phyloP scores from a whole-genome alignment of 305 asterid genomes.

The Vinca major region DNA sequence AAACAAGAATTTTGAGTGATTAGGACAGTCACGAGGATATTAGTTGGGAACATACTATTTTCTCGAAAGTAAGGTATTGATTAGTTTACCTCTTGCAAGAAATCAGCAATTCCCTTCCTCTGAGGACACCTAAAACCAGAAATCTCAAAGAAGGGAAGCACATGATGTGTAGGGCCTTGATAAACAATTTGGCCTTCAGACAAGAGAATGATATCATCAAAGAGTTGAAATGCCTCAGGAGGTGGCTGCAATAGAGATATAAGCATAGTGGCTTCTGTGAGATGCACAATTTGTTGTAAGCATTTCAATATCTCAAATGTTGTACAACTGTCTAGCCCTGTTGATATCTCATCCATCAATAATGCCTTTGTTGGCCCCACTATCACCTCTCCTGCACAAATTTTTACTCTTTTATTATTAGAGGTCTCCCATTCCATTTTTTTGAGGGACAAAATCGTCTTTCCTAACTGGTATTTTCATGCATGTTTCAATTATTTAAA shows the following conservation, averaged over 20 bases:
- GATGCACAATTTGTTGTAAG: slow-evolving; percentile 41
- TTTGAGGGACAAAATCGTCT: too few species aligned
- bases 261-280: slow-evolving; percentile 43
- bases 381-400: slow-evolving; percentile 42
- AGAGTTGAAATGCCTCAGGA: slow-evolving; percentile 49
- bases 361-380: slow-evolving; percentile 51
- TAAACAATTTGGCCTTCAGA: slow-evolving; percentile 54
- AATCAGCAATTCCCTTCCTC: slow-evolving; percentile 61
- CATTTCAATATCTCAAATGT: slow-evolving; percentile 55
- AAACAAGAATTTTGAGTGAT: too few species aligned
- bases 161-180: slow-evolving; percentile 50
- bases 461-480: too few species aligned
- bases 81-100: slow-evolving; percentile 49
- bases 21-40: too few species aligned
- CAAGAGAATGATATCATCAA: slow-evolving; percentile 46
- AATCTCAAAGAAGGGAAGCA: slow-evolving; percentile 35
- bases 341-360: slow-evolving; percentile 61
- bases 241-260: slow-evolving; percentile 61
- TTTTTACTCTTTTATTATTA: neutral
- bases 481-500: too few species aligned
- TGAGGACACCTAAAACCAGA: slow-evolving; percentile 56
- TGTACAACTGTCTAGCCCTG: slow-evolving; percentile 57
- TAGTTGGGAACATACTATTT: too few species aligned
- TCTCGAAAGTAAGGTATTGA: too few species aligned
- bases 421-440: too few species aligned